A percentile compares a stretch with the other conserved stretches of the same genome.
These are phyloP conservation scores for Centrapalus pauciflorus DNA, from an alignment of 129 eudicot genomes.

Conservation along the genomic window DNA sequence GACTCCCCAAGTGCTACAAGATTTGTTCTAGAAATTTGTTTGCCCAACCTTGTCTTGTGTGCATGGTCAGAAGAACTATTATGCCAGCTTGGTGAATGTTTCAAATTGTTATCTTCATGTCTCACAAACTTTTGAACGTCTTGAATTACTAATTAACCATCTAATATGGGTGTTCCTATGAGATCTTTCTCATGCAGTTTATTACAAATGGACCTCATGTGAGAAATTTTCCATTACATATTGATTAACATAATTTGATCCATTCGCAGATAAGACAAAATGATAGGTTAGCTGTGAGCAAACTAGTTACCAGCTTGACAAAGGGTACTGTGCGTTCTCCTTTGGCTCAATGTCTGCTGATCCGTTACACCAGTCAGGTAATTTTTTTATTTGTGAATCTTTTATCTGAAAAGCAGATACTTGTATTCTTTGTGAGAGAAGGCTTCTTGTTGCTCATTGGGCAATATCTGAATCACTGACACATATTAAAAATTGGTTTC, in stretches of 20 bases:
- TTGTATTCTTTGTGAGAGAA: neutral
- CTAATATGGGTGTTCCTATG: neutral
- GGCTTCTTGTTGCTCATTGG: neutral
- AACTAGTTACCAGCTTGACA: conserved; percentile 93
- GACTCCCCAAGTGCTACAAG: neutral
- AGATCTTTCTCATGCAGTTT: neutral
- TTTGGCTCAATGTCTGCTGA: conserved; percentile 89
- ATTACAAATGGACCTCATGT: conserved; percentile 4
- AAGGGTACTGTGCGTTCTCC: conserved; percentile 94
- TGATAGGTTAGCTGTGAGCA: conserved; percentile 90
- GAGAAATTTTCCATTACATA: neutral
- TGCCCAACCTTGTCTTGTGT: neutral
- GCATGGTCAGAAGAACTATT: neutral
- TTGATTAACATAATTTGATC: neutral
- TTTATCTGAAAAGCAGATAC: neutral
- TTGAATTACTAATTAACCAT: neutral
- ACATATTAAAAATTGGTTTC: neutral
- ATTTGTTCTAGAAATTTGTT: neutral
- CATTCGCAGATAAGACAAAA: conserved; percentile 85
- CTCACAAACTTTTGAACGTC: neutral
- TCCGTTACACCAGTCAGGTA: conserved; percentile 92
- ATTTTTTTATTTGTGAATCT: neutral
- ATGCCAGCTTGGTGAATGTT: neutral
- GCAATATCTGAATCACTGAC: conserved; percentile 6
- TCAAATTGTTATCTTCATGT: neutral